Evolutionary conservation across 2,329 filamentous ascomycete species (phyloP).

Genomic region (Colletotrichum simmondsii): DNA sequence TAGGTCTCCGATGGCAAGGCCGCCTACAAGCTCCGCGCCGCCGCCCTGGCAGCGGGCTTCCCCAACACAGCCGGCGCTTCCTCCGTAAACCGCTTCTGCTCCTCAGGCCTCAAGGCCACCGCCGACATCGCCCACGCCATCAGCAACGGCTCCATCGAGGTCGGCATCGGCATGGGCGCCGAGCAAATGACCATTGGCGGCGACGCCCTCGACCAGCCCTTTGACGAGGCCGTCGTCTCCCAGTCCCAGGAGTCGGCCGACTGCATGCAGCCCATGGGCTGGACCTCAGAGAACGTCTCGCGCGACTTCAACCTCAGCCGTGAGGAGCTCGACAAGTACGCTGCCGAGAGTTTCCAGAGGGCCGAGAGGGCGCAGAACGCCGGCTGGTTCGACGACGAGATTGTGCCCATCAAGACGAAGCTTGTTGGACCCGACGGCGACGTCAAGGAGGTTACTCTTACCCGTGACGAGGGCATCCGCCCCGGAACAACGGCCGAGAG

Average conservation of each 20-base stretch:
- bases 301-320: slow-evolving; percentile 88
- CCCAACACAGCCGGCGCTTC: slow-evolving; percentile 88
- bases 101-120: slow-evolving; percentile 92
- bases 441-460: slow-evolving; percentile 80
- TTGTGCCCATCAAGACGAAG: slow-evolving; percentile 84
- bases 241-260: slow-evolving; percentile 82
- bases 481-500: slow-evolving; percentile 88
- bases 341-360: slow-evolving; percentile 86
- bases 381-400: slow-evolving; percentile 94
- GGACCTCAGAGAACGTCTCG: slow-evolving; percentile 96
- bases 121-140: slow-evolving; percentile 96
- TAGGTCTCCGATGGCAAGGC: slow-evolving; percentile 87
- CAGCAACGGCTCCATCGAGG: slow-evolving; percentile 79
- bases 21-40: slow-evolving; percentile 90
- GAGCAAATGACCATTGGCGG: slow-evolving; percentile 86
- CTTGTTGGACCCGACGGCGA: slow-evolving; percentile 88
- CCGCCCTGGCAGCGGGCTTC: slow-evolving; percentile 90
- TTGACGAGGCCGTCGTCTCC: slow-evolving; percentile 79
- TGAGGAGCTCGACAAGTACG: slow-evolving; percentile 84
- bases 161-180: slow-evolving; percentile 88
- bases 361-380: slow-evolving; percentile 92
- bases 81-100: slow-evolving; percentile 95
- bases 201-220: slow-evolving; percentile 76
- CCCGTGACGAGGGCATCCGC: slow-evolving; percentile 89
- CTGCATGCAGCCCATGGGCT: slow-evolving; percentile 96